These are phyloP conservation scores for Fomitopsis pulvina DNA, from an alignment of 768 basidiomycete species.

Conservation along the genomic window DNA sequence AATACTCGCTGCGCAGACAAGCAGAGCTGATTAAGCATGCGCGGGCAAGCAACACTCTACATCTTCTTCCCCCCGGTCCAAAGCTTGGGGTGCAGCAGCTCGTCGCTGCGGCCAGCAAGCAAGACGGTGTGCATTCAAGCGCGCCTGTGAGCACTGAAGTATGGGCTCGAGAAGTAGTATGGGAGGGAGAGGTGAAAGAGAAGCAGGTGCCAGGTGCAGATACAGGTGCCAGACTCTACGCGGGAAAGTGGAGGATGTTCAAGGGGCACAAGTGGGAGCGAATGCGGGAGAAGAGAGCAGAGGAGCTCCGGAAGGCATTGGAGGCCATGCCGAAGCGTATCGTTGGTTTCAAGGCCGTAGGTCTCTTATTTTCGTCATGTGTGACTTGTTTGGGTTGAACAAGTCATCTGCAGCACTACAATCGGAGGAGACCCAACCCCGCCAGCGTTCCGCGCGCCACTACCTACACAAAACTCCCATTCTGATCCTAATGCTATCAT, in stretches of 20 bases:
- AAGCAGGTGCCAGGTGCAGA: conserved; percentile 38
- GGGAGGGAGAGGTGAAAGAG: conserved; percentile 24
- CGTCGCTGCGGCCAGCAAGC: background rate
- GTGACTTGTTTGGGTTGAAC: background rate
- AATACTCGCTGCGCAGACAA: conserved; percentile 70
- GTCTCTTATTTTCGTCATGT: conserved; percentile 4
- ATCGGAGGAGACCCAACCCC: conserved; percentile 15
- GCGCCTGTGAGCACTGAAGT: conserved; percentile 4
- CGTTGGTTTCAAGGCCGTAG: conserved; percentile 55
- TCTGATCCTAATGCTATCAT: conserved; percentile 4
- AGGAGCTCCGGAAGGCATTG: conserved; percentile 50
- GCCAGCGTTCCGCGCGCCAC: conserved; percentile 13
- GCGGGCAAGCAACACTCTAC: conserved; percentile 40
- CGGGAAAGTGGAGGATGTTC: conserved; percentile 80
- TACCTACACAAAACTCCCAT: conserved; percentile 17
- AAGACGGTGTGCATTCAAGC: background rate
- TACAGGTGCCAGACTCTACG: conserved; percentile 60
- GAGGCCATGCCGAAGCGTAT: conserved; percentile 66
- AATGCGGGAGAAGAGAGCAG: conserved; percentile 36
- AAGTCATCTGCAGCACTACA: conserved; percentile 10
- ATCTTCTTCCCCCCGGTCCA: conserved; percentile 63
- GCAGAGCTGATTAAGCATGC: conserved; percentile 75
- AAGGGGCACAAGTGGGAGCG: conserved; percentile 91
- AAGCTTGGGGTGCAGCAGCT: conserved; percentile 33
- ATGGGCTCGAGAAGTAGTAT: conserved; percentile 15